These are phyloP conservation scores for Neurospora intermedia DNA, from an alignment of 495 filamentous ascomycete genomes.

Conservation along the genomic window DNA sequence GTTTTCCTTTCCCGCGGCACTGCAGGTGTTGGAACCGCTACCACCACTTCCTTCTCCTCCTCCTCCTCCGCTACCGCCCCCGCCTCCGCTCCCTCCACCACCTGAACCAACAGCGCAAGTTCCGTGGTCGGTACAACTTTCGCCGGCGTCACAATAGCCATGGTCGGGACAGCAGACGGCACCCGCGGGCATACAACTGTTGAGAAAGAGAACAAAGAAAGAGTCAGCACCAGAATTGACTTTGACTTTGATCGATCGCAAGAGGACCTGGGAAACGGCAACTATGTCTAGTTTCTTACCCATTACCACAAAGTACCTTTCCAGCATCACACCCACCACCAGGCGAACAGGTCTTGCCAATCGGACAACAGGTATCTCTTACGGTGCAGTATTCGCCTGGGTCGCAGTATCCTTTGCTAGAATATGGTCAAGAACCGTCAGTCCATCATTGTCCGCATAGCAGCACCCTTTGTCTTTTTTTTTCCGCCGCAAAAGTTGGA, in stretches of 20 bases:
- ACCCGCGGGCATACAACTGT: conserved; percentile 13
- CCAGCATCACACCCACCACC: conserved; percentile 7
- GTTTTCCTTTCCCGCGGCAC: neutral
- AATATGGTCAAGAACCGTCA: neutral
- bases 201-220: neutral
- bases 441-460: neutral
- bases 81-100: neutral
- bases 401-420: conserved; percentile 8
- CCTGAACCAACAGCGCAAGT: neutral
- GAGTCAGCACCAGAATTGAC: neutral
- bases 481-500: neutral
- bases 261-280: too few species aligned
- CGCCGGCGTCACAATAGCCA: conserved; percentile 13
- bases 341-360: conserved; percentile 10
- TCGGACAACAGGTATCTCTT: conserved; percentile 9
- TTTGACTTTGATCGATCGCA: too few species aligned
- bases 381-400: conserved; percentile 12
- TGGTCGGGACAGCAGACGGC: conserved; percentile 12
- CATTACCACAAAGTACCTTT: neutral
- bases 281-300: neutral
- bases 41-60: neutral
- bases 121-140: conserved; percentile 3
- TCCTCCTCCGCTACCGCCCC: neutral
- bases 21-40: neutral
- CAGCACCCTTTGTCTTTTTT: neutral